A percentile compares a stretch with the other conserved stretches of the same genome.
Evolutionary conservation across 345 rosid species (phyloP).

Genomic region (Eucalyptus sp.): DNA sequence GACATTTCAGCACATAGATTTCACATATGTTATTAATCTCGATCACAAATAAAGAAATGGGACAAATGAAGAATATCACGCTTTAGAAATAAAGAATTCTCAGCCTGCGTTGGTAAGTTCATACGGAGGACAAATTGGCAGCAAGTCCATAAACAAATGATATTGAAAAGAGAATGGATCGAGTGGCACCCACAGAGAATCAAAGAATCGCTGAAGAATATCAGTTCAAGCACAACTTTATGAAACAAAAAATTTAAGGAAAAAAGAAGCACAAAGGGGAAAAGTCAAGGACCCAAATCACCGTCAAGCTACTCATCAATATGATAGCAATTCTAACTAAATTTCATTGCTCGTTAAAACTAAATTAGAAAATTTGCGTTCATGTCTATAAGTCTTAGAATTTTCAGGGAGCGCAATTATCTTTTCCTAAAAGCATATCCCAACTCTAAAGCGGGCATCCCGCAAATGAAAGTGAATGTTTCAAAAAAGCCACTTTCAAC

Average conservation of each 20-base stretch:
- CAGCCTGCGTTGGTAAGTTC: neutral
- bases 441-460: constrained; percentile 13
- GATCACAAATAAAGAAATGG: neutral
- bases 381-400: neutral
- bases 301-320: neutral
- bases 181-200: neutral
- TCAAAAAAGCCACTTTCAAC: constrained; percentile 28
- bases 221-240: neutral
- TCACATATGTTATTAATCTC: neutral
- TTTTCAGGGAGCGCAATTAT: neutral
- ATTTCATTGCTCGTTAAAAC: neutral
- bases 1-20: neutral
- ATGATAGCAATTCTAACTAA: neutral
- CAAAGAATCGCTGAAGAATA: neutral
- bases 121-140: neutral
- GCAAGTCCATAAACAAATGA: neutral
- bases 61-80: neutral
- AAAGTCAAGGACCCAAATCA: neutral
- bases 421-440: neutral
- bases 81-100: neutral
- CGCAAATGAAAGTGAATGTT: constrained; percentile 10
- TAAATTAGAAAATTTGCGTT: neutral
- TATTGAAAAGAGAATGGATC: neutral
- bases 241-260: neutral
- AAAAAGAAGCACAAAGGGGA: neutral